Percentiles rank a stretch among this genome's conserved stretches.
Conservation (phyloP, 2,329 filamentous ascomycete species). For the Fusarium succisae region DNA sequence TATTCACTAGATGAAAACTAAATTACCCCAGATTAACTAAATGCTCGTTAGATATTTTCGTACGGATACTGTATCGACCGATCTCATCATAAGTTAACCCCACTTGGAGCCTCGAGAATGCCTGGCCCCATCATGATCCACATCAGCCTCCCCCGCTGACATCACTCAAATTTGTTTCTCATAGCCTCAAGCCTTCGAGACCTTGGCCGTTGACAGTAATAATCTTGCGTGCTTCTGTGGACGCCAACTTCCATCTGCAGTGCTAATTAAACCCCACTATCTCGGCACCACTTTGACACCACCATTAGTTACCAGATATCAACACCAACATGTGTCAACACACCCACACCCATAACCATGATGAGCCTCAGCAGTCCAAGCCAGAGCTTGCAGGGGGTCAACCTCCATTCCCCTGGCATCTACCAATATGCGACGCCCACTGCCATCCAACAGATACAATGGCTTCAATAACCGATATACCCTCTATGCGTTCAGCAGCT, state of each 20-base stretch:
- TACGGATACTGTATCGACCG: not conserved
- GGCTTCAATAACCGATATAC: constrained; percentile 65
- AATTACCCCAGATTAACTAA: not conserved
- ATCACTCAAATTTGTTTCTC: constrained; percentile 3
- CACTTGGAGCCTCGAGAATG: constrained; percentile 23
- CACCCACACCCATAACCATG: constrained; percentile 9
- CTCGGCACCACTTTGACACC: not conserved
- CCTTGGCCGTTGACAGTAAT: not conserved
- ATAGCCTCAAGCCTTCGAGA: not conserved
- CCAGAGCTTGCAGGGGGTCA: not conserved
- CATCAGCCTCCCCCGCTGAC: constrained; percentile 24
- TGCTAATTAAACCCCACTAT: not conserved
- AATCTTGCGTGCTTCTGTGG: not conserved
- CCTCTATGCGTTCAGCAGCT: constrained; percentile 70
- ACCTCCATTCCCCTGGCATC: constrained; percentile 71
- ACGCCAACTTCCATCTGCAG: not conserved
- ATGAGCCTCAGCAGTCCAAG: not conserved
- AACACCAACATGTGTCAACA: constrained; percentile 15
- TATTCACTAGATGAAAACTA: not conserved
- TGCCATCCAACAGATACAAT: constrained; percentile 87
- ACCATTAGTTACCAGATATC: not conserved
- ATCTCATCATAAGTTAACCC: not conserved
- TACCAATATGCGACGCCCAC: constrained; percentile 80
- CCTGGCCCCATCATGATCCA: constrained; percentile 13
- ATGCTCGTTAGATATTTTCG: not conserved